phyloP scores from a whole-genome alignment of 331 rosid species.

The Telfairia occidentalis region DNA sequence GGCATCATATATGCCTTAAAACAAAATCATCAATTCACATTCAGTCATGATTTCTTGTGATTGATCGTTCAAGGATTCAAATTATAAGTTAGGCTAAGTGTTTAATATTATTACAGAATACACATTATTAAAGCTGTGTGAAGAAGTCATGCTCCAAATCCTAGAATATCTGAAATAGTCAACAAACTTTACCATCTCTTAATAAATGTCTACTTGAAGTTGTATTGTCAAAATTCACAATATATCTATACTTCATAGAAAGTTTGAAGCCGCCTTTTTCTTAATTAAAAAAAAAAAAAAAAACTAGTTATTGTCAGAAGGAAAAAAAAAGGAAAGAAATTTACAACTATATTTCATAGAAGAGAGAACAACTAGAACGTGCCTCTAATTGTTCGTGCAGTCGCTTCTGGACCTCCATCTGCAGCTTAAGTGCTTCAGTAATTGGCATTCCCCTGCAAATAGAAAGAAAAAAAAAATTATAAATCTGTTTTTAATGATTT shows the following conservation, averaged over 20 bases:
- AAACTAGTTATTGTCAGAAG: too few species aligned
- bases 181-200: too few species aligned
- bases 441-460: constrained; percentile 87
- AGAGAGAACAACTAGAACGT: constrained; percentile 14
- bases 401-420: constrained; percentile 99
- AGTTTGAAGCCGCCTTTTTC: too few species aligned
- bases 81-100: background rate
- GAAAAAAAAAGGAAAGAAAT: too few species aligned
- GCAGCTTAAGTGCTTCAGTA: constrained; percentile 98
- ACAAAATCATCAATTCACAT: background rate
- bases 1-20: background rate
- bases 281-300: too few species aligned
- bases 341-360: constrained; percentile 1
- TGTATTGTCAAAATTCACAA: background rate
- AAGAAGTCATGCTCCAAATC: background rate
- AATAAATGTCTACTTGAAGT: background rate
- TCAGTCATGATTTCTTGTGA: background rate
- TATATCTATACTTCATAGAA: background rate
- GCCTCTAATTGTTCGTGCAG: constrained; percentile 97
- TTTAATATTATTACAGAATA: background rate
- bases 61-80: background rate
- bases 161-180: background rate
- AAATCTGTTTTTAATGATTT: background rate
- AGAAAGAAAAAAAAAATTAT: constrained; percentile 3
- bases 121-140: too few species aligned